Base-by-base conservation (phyloP, 495 filamentous ascomycete species). In the Neurospora sp. region DNA sequence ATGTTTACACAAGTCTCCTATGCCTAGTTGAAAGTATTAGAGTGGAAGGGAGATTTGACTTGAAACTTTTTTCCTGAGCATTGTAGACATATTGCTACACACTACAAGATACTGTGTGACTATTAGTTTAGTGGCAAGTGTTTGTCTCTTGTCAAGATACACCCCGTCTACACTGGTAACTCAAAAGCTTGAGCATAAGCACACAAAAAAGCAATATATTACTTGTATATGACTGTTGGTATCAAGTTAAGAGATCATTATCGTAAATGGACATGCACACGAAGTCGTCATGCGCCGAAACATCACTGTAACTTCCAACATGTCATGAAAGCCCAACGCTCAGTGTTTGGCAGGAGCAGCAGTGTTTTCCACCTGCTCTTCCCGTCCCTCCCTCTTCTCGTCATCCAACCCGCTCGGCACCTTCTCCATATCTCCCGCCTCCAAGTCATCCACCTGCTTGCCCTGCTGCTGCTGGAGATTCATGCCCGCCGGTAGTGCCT, bases 401-500 rank as follows among this genome's bases (percentile, higher is more conserved):
- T 62, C 54, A 66, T 60, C 49, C 20, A 66, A 9, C 6, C 27
- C 27, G 7, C 54, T 66, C 12, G 54, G 14, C 27, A 66, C 23
- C 27, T 8, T 66, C 14, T 66, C 54, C 54, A 42, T 49, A 8
- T 35, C 54, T 0, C 66, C 77, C 70, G 23, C 49, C 75, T 79
- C 78, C 37, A 79, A 27, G 70, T 79, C 78, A 38, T 74, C 69
- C 60, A 70, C 0, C 73, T 71, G 66, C 4, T 69, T 72, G 27
- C 72, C 75, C 38, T 75, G 60, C 54, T 73, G 54, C 54, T 35
- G 27, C 27, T 35, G 54, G 11, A 83, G 78, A 37, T 88, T 85
- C 27, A 85, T 85, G 40, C 90, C 90, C 9, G 86, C 89, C 72
- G 86, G 85, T n/a, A 82, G 80, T 10, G 81, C 84, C 70, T 83